Base-by-base conservation (phyloP, 257 asterid species). In the Nicotiana paniculata region DNA sequence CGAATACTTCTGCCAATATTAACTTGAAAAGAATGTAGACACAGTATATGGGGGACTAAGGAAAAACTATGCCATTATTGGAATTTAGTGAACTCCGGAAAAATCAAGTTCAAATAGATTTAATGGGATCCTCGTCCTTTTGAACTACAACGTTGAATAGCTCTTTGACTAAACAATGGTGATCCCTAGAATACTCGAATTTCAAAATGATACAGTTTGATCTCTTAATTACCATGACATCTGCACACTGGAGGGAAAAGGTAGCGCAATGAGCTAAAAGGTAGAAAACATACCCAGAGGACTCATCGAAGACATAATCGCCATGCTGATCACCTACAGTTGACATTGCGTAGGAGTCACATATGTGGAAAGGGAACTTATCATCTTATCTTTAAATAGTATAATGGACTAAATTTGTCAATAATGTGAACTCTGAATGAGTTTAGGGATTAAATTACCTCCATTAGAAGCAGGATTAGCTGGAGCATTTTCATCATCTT, bases 241-340 rank as follows among this genome's bases (percentile, higher is more conserved):
- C 58, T 13, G 21, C 58, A 48, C 15, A 48, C 43, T 26, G 30
- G 21, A 46, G 30, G 33, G 26, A 6, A 72, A 24, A 72, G n/a
- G 58, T 33, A 78, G 48, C 26, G 24, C 63, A 28, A 79, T n/a
- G 79, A 46, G 51, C 70, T 81, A 13, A 80, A 55, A 87, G 43
- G 80, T 51, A 68, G 59, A 82, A 65, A 35, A 30, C 87, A 81
- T 94, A 96, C 97, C 99, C 99, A 68, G 97, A 86, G 75, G 98
- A 82, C 39, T 96, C 98, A 79, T 96, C 99, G 48, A 88, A 94
- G 43, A 86, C 91, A 81, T 87, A 96, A 86, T 94, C 99, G 53
- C 82, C 87, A 82, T 90, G 95, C 85, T 81, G 69, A 79, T 78
- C 89, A 87, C 92, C 99, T 95, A 93, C 89, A 83, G 83, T 66